Evolutionary conservation across 2,329 filamentous ascomycete species (phyloP).

Genomic region (Bipolaris zeicola): DNA sequence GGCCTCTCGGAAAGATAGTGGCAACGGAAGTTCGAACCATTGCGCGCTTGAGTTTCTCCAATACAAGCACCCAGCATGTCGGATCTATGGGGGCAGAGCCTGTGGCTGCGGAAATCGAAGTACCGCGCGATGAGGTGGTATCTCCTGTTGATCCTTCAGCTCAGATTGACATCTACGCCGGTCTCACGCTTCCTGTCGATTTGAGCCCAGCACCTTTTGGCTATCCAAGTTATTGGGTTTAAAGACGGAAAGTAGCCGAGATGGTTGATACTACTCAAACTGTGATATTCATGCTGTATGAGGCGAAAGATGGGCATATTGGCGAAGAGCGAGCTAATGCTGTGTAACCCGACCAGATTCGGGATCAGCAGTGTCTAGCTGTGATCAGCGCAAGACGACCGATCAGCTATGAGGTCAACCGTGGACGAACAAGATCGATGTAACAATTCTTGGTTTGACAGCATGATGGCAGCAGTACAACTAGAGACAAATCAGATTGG

Average conservation of each 20-base stretch:
- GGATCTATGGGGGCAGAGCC: constrained; percentile 16
- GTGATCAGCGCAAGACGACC: constrained; percentile 1
- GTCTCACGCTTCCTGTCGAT: constrained; percentile 30
- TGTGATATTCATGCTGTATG: not conserved
- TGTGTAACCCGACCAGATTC: too few species aligned
- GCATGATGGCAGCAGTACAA: not conserved
- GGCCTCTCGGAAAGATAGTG: constrained; percentile 73
- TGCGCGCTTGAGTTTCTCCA: constrained; percentile 67
- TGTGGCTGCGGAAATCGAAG: constrained; percentile 27
- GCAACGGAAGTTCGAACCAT: constrained; percentile 74
- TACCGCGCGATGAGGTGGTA: constrained; percentile 37
- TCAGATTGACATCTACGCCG: constrained; percentile 43
- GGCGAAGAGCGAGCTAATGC: too few species aligned
- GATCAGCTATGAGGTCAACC: constrained; percentile 4
- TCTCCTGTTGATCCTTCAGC: constrained; percentile 37
- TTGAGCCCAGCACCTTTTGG: constrained; percentile 24
- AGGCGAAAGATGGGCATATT: not conserved
- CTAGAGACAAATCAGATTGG: constrained; percentile 11
- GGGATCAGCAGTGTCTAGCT: too few species aligned
- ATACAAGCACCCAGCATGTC: constrained; percentile 15
- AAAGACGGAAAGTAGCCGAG: too few species aligned
- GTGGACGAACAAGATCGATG: not conserved
- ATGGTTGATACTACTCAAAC: not conserved
- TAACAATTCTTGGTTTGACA: constrained; percentile 4
- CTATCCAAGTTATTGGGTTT: constrained; percentile 12